These are phyloP conservation scores for Yarrowia bubula DNA, from an alignment of 805 yeast species.

Conservation along the genomic window DNA sequence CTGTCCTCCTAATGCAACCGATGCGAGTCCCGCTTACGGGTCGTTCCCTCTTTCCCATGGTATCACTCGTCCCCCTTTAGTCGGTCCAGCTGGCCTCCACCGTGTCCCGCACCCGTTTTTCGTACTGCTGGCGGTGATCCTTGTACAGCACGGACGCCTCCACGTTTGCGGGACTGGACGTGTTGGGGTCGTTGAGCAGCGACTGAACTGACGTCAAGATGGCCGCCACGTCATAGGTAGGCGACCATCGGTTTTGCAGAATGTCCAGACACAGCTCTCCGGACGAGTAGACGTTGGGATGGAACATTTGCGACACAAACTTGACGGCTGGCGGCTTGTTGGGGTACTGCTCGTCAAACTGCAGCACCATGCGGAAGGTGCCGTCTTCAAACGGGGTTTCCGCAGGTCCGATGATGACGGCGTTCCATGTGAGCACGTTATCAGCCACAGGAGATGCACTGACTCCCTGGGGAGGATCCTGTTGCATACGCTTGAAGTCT, in stretches of 20 bases:
- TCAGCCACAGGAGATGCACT: constrained; percentile 97
- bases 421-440: constrained; percentile 97
- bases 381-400: constrained; percentile 99
- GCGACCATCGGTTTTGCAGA: constrained; percentile 96
- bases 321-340: constrained; percentile 94
- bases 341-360: constrained; percentile 96
- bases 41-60: constrained; percentile 18
- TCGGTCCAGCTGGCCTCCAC: constrained; percentile 86
- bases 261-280: constrained; percentile 97
- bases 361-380: constrained; percentile 79
- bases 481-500: constrained; percentile 97
- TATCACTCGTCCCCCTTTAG: background rate
- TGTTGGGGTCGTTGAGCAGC: constrained; percentile 91
- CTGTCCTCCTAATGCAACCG: constrained; percentile 15
- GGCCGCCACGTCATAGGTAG: constrained; percentile 95
- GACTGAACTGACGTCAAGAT: constrained; percentile 87
- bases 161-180: constrained; percentile 94
- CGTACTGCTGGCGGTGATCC: constrained; percentile 91
- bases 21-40: constrained; percentile 21
- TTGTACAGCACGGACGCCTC: constrained; percentile 95
- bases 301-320: constrained; percentile 92
- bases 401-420: constrained; percentile 95
- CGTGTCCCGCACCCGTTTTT: constrained; percentile 87
- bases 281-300: constrained; percentile 92
- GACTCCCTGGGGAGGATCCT: constrained; percentile 97